These are phyloP conservation scores for Amphirosellinia nigrospora DNA, from an alignment of 495 filamentous ascomycete genomes.

Conservation along the genomic window DNA sequence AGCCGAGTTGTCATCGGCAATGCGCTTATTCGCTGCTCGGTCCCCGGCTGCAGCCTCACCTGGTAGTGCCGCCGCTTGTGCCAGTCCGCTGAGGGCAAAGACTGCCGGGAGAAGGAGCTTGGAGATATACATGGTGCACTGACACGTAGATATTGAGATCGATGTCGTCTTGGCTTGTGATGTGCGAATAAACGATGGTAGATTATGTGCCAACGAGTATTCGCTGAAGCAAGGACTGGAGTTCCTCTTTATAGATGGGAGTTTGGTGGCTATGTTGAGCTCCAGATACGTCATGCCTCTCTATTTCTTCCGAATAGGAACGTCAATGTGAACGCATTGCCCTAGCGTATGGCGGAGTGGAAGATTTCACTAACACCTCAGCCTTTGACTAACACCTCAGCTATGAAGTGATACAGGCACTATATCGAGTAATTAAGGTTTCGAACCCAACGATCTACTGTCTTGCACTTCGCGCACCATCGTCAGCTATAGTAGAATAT, in stretches of 20 bases:
- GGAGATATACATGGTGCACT: slow-evolving; percentile 10
- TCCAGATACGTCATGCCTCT: slow-evolving; percentile 5
- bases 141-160: too few relatives aligned
- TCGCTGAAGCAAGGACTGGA: too few relatives aligned
- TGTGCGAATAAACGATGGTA: too few relatives aligned
- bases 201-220: too few relatives aligned
- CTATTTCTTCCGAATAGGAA: background rate
- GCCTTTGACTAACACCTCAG: too few relatives aligned
- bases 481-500: background rate
- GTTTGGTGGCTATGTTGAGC: background rate
- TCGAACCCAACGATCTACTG: background rate
- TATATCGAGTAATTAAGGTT: background rate
- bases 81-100: slow-evolving; percentile 3
- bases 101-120: slow-evolving; percentile 15
- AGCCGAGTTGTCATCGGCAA: background rate
- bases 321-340: slow-evolving; percentile 16
- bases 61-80: background rate
- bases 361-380: background rate
- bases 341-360: background rate
- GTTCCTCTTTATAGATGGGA: background rate
- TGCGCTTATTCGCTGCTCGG: background rate
- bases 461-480: background rate
- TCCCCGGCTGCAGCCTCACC: background rate
- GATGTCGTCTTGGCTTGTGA: too few relatives aligned
- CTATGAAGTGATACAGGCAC: background rate